Evolutionary conservation across 2,329 filamentous ascomycete genomes (phyloP), one percentile per base, ranked within the genome.

Genomic region (Phyllosticta citrichinensis): DNA sequence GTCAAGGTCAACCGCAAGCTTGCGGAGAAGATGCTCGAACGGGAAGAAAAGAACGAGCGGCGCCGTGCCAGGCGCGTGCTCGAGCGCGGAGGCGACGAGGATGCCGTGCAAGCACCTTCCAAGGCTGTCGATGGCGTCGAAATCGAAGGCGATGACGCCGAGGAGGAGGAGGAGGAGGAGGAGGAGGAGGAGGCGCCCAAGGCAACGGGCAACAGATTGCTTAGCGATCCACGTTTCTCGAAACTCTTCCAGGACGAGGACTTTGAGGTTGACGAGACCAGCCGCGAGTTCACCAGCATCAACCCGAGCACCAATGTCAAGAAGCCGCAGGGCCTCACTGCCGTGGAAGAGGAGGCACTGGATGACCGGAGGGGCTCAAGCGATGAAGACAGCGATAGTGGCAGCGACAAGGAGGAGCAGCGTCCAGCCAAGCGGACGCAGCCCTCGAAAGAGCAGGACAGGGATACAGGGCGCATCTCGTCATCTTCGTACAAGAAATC

Each of bases 181-280:
- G 64, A 87, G 63, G 77, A 78, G 63, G 77, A 78, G 58, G 65
- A 66, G 17, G 63, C 52, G 20, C 61, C 66, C 17, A 62, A 68
- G 63, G 59, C 70, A 71, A 65, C 84, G 81, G 64, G 87, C 10
- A 62, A 62, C 11, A 68, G 68, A 20, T 76, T 96, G 40, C 83
- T 99, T 59, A 84, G 84, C 62, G 94, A 99, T 73, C 81, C 86
- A 57, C 92, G 94, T 79, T 97, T 99, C 81, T 83, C 83, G 66
- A 85, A 86, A 67, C 77, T 99, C 64, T 99, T 97, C 77, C 87
- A 97, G 70, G 91, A 97, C 72, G 88, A 92, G 68, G 92, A 96
- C 62, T 97, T 96, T 74, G 84, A 84, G 68, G 89, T 99, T 62
- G 93, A 99, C 73, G 94, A 99, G 76, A 87, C 78, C 50, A 95